A percentile compares a stretch with the other conserved stretches of the same genome.
Evolutionary conservation across 179 eudicot species (phyloP).

Genomic region (Nepenthes alata): DNA sequence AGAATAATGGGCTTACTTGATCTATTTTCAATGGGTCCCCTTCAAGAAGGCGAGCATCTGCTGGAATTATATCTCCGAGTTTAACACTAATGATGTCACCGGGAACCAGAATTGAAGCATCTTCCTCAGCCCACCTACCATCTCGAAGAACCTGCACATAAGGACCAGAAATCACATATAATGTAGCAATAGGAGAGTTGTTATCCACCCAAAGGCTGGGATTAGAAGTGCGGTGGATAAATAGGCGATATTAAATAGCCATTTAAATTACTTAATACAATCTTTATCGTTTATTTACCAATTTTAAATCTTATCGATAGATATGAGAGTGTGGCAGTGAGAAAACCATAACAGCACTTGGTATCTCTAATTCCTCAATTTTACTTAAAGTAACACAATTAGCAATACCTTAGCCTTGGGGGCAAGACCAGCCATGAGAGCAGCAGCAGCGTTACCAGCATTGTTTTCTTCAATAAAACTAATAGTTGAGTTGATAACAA

Average conservation of each 20-base stretch:
- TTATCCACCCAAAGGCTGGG: no score
- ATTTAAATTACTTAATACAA: no score
- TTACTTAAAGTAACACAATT: neutral
- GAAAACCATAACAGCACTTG: no score
- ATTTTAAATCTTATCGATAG: no score
- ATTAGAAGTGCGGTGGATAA: no score
- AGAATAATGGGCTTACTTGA: constrained; percentile 29
- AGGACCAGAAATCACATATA: neutral
- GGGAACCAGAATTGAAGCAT: constrained; percentile 58
- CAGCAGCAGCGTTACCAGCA: constrained; percentile 97
- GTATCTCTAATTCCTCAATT: no score
- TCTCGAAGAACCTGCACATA: constrained; percentile 55
- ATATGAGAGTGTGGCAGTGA: no score
- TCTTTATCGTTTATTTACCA: no score
- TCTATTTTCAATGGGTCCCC: constrained; percentile 83
- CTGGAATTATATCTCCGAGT: constrained; percentile 77
- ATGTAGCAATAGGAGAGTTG: no score
- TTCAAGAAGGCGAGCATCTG: constrained; percentile 78
- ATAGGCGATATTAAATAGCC: no score
- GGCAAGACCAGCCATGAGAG: constrained; percentile 92
- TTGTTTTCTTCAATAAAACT: constrained; percentile 91
- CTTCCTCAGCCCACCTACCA: constrained; percentile 72
- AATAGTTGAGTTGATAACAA: constrained; percentile 78
- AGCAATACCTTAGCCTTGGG: constrained; percentile 74
- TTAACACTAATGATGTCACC: constrained; percentile 64